Percentiles rank a stretch among this genome's conserved stretches.
Conservation (phyloP, 345 rosid genomes). For the Syzygium jambos region DNA sequence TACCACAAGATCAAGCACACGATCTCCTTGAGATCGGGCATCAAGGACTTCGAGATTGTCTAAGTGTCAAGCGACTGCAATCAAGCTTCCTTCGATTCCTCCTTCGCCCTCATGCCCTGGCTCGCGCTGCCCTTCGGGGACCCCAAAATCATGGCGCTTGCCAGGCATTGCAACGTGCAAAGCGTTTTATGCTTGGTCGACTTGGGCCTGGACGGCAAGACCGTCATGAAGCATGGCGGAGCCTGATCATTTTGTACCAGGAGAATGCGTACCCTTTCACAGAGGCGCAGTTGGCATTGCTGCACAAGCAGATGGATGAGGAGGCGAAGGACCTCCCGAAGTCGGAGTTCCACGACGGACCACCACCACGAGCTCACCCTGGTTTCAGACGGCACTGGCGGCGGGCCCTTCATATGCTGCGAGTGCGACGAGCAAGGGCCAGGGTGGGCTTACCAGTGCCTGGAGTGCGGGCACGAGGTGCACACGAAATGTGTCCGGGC, state of each 20-base stretch:
- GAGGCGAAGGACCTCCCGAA: slow-evolving; percentile 35
- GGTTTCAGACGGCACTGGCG: slow-evolving; percentile 50
- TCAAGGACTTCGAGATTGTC: slow-evolving; percentile 39
- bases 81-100: slow-evolving; percentile 21
- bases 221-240: slow-evolving; percentile 41
- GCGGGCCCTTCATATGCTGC: slow-evolving; percentile 57
- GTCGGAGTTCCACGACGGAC: slow-evolving; percentile 27
- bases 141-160: slow-evolving; percentile 15
- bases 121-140: slow-evolving; percentile 45
- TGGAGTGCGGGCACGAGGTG: slow-evolving; percentile 61
- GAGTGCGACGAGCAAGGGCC: slow-evolving; percentile 56
- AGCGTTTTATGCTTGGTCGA: slow-evolving; percentile 45
- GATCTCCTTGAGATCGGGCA: neutral
- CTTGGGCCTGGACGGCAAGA: slow-evolving; percentile 54
- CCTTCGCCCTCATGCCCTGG: slow-evolving; percentile 44
- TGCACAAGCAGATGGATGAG: slow-evolving; percentile 42
- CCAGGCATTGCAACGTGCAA: slow-evolving; percentile 35
- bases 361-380: slow-evolving; percentile 46
- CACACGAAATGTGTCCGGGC: slow-evolving; percentile 45
- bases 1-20: slow-evolving; percentile 37
- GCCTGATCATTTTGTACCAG: slow-evolving; percentile 32
- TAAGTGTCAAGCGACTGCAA: slow-evolving; percentile 37
- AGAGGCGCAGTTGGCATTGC: slow-evolving; percentile 18
- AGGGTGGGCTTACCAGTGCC: slow-evolving; percentile 60
- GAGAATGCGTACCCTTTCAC: slow-evolving; percentile 56